Evolutionary conservation across 441 rosid genomes (phyloP), one percentile per base, ranked within the genome.

Genomic region (Erysimum cheiri): DNA sequence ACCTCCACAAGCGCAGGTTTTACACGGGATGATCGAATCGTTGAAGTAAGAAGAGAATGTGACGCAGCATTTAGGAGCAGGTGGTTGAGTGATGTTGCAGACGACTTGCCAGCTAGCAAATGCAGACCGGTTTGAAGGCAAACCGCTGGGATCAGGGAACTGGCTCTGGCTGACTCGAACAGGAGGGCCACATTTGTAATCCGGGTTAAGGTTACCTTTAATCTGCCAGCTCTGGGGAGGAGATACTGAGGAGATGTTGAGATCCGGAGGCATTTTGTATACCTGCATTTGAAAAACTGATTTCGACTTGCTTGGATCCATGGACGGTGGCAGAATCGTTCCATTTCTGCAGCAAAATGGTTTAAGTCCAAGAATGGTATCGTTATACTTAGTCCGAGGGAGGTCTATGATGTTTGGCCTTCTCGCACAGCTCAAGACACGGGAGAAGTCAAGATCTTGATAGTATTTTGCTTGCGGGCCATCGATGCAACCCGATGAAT

Each of bases 41-140:
- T 90, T 92, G 82, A 83, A 85, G 85, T 85, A 92, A 13, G 99
- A 83, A 41, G 99, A 95, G 71, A 92, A 95, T 1, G 99, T 87
- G 5, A 92, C 99, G 15, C 98, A 95, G 63, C 97, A 95, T 50
- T 77, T 81, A 22, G 96, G 96, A 61, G 79, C 77, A 0, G 60
- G 65, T 36, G 90, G 88, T 55, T 77, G 85, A 31, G 88, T 85
- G 67, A 95, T 95, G 75, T 92, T 95, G 81, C 99, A 95, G 11
- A 90, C 96, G 19, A 95, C 87, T 82, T 92, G 99, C 99, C 97
- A 95, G 71, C 95, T 95, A 0, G 92, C 95, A 71, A 89, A 75
- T 2, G 85, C 95, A 0, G 89, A 78, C 13, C 71, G 67, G 78
- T 92, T 84, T 1, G 82, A 80, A 5, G 89, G 83, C 1, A 90